Percentiles rank a stretch among this genome's conserved stretches.
These are phyloP conservation scores for Dryas drummondii DNA, from an alignment of 306 rosid species.

Conservation along the genomic window DNA sequence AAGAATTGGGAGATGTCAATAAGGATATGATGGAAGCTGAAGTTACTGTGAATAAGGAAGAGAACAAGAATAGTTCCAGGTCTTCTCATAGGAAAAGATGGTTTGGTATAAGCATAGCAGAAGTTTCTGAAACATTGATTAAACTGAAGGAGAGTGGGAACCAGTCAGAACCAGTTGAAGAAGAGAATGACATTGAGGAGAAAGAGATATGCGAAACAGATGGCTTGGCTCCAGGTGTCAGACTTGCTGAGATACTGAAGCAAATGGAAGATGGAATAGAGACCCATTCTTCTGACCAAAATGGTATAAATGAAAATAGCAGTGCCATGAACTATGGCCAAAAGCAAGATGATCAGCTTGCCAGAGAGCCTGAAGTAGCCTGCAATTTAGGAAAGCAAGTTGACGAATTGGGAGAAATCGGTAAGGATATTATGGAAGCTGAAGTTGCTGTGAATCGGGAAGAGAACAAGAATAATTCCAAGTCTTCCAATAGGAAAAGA, in stretches of 20 bases:
- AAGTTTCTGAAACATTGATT: constrained; percentile 41
- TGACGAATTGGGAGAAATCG: constrained; percentile 41
- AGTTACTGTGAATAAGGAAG: constrained; percentile 38
- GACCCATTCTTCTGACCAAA: constrained; percentile 22
- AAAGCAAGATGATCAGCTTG: constrained; percentile 31
- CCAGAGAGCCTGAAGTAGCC: constrained; percentile 34
- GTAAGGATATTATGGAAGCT: constrained; percentile 30
- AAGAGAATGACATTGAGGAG: constrained; percentile 37
- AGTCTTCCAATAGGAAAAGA: constrained; percentile 40
- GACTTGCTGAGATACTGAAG: constrained; percentile 33
- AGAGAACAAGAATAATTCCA: constrained; percentile 32
- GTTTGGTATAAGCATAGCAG: constrained; percentile 33
- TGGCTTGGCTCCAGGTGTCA: constrained; percentile 38
- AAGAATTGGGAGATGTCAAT: constrained; percentile 38
- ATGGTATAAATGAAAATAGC: constrained; percentile 30
- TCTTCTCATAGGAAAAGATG: constrained; percentile 43
- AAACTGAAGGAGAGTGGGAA: constrained; percentile 40
- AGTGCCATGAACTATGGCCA: constrained; percentile 34
- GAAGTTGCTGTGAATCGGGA: constrained; percentile 39
- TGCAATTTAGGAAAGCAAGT: constrained; percentile 29
- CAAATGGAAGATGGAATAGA: constrained; percentile 38
- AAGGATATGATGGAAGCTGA: constrained; percentile 36
- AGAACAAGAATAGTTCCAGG: constrained; percentile 33
- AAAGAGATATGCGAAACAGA: constrained; percentile 40
- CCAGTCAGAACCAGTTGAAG: constrained; percentile 34